Evolutionary conservation across 495 filamentous ascomycete genomes (phyloP).

Genomic region (Penicillium paradoxum): DNA sequence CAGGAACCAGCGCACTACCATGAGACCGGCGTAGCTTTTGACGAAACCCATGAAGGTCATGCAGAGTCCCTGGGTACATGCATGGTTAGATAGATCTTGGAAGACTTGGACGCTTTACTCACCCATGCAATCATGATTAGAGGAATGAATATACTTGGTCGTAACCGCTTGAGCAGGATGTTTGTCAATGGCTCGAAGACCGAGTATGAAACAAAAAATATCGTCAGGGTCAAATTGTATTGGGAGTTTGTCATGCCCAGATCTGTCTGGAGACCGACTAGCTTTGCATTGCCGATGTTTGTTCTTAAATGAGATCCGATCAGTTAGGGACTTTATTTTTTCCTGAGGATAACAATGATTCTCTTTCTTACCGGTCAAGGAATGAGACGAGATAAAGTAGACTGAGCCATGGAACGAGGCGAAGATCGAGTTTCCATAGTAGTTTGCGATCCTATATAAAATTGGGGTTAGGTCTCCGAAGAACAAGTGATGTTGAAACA

Average conservation of each 20-base stretch:
- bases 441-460: constrained; percentile 56
- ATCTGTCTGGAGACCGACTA: constrained; percentile 63
- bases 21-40: constrained; percentile 69
- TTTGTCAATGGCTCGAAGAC: constrained; percentile 86
- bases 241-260: constrained; percentile 60
- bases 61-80: constrained; percentile 57
- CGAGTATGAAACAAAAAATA: constrained; percentile 92
- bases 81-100: background rate
- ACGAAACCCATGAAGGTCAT: constrained; percentile 85
- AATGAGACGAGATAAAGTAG: constrained; percentile 83
- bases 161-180: constrained; percentile 72
- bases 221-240: constrained; percentile 73
- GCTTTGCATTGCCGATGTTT: constrained; percentile 86
- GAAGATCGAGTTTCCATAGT: constrained; percentile 64
- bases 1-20: constrained; percentile 81
- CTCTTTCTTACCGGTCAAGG: constrained; percentile 57
- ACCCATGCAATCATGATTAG: constrained; percentile 56
- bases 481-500: background rate
- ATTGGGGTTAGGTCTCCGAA: background rate
- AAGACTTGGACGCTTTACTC: background rate
- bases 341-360: background rate
- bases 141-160: constrained; percentile 66
- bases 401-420: constrained; percentile 76
- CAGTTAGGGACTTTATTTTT: background rate
- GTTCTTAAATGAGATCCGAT: constrained; percentile 41